A percentile compares a stretch with the other conserved stretches of the same genome.
phyloP scores from a whole-genome alignment of 108 stramenopile genomes.

The Parmales sp. region DNA sequence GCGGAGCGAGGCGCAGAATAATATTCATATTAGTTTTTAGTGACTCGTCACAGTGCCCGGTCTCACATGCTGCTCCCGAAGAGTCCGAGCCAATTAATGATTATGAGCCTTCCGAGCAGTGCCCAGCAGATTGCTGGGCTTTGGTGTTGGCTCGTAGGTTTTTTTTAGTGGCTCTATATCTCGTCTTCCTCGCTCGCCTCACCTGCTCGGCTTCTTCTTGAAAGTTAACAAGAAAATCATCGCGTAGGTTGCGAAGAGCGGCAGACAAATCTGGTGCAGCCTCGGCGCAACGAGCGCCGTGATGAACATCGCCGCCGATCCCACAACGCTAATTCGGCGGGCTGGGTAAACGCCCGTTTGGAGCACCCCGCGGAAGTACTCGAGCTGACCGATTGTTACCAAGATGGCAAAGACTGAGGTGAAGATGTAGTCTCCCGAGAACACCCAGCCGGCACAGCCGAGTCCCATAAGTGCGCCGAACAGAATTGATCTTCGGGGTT shows the following conservation, averaged over 20 bases:
- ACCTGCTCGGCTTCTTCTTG: slow-evolving; percentile 40
- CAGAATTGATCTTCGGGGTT: slow-evolving; percentile 44
- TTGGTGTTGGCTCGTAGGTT: no score
- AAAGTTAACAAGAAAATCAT: slow-evolving; percentile 89
- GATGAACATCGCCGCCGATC: slow-evolving; percentile 72
- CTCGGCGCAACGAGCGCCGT: slow-evolving; percentile 65
- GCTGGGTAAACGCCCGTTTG: slow-evolving; percentile 82
- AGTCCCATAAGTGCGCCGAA: slow-evolving; percentile 76
- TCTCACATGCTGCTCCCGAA: no score
- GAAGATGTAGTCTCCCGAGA: slow-evolving; percentile 81
- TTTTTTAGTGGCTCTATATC: no score
- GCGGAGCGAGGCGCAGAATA: background rate
- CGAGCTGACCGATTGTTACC: slow-evolving; percentile 37
- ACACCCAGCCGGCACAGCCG: slow-evolving; percentile 77
- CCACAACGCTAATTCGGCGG: slow-evolving; percentile 69
- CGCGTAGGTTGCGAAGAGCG: slow-evolving; percentile 54
- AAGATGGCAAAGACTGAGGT: slow-evolving; percentile 75
- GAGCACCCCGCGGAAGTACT: slow-evolving; percentile 92
- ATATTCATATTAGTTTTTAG: no score
- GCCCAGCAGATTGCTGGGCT: no score
- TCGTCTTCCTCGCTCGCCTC: background rate
- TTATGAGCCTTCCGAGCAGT: no score
- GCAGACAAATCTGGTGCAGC: slow-evolving; percentile 67
- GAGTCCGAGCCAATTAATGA: no score
- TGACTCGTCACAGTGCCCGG: no score